Conservation (phyloP, 2,329 filamentous ascomycete species). For the Atkinsonella texensis region DNA sequence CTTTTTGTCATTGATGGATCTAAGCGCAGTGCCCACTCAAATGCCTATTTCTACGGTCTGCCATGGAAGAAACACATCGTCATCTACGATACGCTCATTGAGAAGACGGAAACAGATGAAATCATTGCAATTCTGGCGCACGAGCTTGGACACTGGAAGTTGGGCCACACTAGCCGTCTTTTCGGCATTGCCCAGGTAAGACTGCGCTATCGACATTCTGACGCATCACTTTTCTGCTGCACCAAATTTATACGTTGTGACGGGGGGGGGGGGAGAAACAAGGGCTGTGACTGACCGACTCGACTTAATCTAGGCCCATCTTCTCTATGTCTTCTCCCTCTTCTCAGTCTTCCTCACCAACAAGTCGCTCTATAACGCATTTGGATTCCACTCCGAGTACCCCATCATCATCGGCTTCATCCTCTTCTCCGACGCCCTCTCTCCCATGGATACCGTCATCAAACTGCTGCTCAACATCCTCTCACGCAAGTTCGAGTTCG, state of each 20-base stretch:
- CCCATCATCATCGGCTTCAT: constrained; percentile 97
- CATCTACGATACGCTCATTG: constrained; percentile 94
- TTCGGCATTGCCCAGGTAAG: constrained; percentile 73
- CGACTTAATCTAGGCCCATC: constrained; percentile 52
- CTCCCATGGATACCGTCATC: constrained; percentile 86
- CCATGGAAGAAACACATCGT: constrained; percentile 99
- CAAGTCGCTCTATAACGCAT: constrained; percentile 75
- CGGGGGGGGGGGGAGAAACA: neutral
- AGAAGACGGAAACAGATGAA: constrained; percentile 85
- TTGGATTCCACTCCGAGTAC: constrained; percentile 72
- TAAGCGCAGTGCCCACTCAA: constrained; percentile 78
- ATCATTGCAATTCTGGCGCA: constrained; percentile 92
- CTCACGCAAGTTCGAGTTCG: constrained; percentile 88
- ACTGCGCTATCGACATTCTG: neutral
- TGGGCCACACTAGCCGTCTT: constrained; percentile 86
- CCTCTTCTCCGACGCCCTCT: constrained; percentile 91
- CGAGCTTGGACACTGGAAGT: constrained; percentile 93
- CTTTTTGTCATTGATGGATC: constrained; percentile 90
- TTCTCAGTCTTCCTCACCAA: constrained; percentile 99
- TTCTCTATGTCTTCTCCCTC: constrained; percentile 92
- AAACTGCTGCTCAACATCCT: constrained; percentile 95
- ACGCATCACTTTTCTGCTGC: neutral
- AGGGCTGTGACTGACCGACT: neutral
- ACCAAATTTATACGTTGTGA: neutral
- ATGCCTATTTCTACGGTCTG: constrained; percentile 91